Evolutionary conservation across 257 asterid species (phyloP), one percentile per base, ranked within the genome.

Genomic region (Gentiana dahurica): DNA sequence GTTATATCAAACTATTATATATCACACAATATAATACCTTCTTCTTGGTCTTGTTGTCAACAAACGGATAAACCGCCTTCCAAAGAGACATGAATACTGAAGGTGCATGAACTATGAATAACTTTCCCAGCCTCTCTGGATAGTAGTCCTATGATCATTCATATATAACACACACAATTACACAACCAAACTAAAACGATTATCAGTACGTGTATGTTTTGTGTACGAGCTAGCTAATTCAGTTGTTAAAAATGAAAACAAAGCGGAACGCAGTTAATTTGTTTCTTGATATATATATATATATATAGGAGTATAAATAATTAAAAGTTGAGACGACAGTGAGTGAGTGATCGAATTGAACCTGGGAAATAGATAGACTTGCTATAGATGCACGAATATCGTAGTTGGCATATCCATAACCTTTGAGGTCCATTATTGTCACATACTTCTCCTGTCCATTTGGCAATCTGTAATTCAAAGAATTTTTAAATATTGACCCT

Each of bases 311-410:
- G 24, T 24, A 24, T 24, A 24, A 24, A 24, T 24, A 24, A 24
- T 24, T 24, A 24, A 24, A 24, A 24, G 24, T 24, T 24, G 24
- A 24, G 24, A 24, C 0, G 24, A 24, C 24, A 24, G 24, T 24
- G 24, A 24, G 24, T 24, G 24, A 24, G 24, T 24, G 24, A 24
- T 24, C 24, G 24, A 24, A 24, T 24, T 24, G 24, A 44, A 79
- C 97, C 79, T 89, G 95, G 62, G 86, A 61, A 66, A 89, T 79
- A 2, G 86, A 58, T 41, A 89, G 75, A 54, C 89, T 79, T 49
- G 95, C 95, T 51, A 86, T 72, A 68, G 83, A 83, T 58, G 95
- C 97, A 9, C 92, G 92, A 45, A 85, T 54, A 60, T 83, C 97
- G 15, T 80, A 72, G 59, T 83, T 83, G 5, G 75, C 45, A 59